These are phyloP conservation scores for Batkoa obscura DNA, from an alignment of 371 early-diverging fungal species.

Conservation along the genomic window DNA sequence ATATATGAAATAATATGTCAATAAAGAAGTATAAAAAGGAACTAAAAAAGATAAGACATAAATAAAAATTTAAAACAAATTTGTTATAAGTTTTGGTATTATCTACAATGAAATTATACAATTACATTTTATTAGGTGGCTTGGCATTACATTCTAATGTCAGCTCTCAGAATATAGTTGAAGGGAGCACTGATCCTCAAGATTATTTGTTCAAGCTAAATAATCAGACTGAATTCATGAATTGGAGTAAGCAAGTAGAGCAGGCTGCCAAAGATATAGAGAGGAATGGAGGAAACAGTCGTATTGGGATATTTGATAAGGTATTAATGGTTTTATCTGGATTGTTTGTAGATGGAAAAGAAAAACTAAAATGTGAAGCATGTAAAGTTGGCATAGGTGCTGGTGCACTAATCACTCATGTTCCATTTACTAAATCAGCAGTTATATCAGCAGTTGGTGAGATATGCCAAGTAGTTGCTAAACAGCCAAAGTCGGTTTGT, in stretches of 20 bases:
- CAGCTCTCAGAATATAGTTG: too few relatives aligned
- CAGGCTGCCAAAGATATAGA: background rate
- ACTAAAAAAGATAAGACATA: too few relatives aligned
- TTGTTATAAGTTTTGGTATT: too few relatives aligned
- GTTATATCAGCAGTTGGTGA: background rate
- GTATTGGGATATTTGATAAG: background rate
- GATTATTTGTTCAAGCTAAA: too few relatives aligned
- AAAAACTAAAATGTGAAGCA: background rate
- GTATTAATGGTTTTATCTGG: background rate
- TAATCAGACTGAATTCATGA: background rate
- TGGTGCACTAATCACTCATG: background rate
- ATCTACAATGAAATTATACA: too few relatives aligned
- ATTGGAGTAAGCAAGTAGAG: background rate
- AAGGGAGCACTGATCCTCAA: too few relatives aligned
- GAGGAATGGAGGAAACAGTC: background rate
- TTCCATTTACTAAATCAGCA: background rate
- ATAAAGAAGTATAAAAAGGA: too few relatives aligned
- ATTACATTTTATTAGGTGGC: too few relatives aligned
- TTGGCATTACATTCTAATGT: too few relatives aligned
- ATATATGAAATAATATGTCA: too few relatives aligned
- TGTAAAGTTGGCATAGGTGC: constrained; percentile 1
- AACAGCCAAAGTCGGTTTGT: background rate
- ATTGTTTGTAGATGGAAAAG: background rate
- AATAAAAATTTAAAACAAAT: too few relatives aligned
- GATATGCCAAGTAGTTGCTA: background rate